Percentiles rank a stretch among this genome's conserved stretches.
phyloP scores from a whole-genome alignment of 2,329 filamentous ascomycete genomes.

The Penicillium polonicum region DNA sequence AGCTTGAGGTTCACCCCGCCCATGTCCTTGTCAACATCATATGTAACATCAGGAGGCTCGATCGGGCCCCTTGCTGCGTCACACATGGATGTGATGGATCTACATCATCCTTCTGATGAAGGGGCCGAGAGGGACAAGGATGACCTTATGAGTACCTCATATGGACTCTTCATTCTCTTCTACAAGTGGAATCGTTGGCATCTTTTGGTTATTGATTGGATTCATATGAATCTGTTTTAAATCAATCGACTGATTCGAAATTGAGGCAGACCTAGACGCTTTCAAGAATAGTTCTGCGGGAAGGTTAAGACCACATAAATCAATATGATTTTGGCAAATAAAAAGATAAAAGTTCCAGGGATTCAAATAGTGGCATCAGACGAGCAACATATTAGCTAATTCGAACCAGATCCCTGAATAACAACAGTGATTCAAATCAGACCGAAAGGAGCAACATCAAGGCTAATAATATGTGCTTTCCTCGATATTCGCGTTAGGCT shows the following conservation, averaged over 20 bases:
- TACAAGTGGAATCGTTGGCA: not conserved
- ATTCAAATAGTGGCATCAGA: not conserved
- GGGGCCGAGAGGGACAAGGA: not conserved
- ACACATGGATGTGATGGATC: conserved; percentile 1
- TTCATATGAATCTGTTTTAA: not conserved
- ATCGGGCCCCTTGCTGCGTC: conserved; percentile 4
- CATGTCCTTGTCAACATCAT: not conserved
- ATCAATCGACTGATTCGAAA: not conserved
- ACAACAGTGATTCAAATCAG: not conserved
- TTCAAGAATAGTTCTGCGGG: not conserved
- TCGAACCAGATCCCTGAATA: conserved; percentile 3
- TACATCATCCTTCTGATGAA: not conserved
- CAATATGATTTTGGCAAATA: conserved; percentile 4
- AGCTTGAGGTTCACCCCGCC: not conserved
- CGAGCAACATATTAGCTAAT: conserved; percentile 4
- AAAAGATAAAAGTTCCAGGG: not conserved
- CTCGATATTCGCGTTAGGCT: conserved; percentile 2
- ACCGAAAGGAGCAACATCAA: conserved; percentile 15
- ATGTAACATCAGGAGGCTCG: not conserved
- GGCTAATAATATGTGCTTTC: conserved; percentile 15
- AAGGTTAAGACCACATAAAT: not conserved
- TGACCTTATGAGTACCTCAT: not conserved
- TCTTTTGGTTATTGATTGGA: not conserved
- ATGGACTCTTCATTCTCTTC: not conserved
- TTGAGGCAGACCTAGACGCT: not conserved